Evolutionary conservation across 345 rosid species (phyloP), one percentile per base, ranked within the genome.

Genomic region (Eutrema japonicum): DNA sequence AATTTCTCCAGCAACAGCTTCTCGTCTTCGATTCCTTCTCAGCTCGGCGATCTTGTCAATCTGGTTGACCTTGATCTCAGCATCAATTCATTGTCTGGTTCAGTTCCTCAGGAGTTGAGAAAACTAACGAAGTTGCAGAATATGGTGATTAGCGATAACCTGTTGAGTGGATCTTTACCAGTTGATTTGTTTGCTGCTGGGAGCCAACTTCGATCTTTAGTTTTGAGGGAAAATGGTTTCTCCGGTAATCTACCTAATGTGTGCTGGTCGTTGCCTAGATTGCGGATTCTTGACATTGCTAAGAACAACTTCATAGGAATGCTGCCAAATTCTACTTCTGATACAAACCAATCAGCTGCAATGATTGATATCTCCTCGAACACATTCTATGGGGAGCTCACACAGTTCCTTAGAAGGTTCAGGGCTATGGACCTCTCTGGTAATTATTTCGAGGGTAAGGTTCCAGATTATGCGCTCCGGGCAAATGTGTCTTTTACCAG

Each of bases 51-150:
- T 76, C 97, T 96, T 58, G 55, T 29, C 37, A 83, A 74, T 72
- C 83, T 96, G 69, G 83, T 85, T 66, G 85, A 83, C 74, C 87
- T 92, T 80, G 99, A 96, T 88, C 91, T 96, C 66, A 90, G 94
- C 78, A 76, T 81, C 75, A 96, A 96, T 78, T 73, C 75, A 4
- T 77, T 96, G 74, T 83, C 91, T 36, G 94, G 99, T 38, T 82
- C 86, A 10, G 72, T 90, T 72, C 94, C 99, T 16, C 70, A 33
- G 1, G 91, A 89, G 50, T 79, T 92, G 70, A 67, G 79, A 59
- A 85, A 89, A 33, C 52, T 92, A 40, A 83, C 75, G 76, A 90
- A 69, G 64, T 77, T 95, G 86, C 78, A 63, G 79, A 84, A 71
- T 54, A 66, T 95, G 83, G 63, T 83, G 71, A 27, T 92, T 22